Evolutionary conservation across 768 basidiomycete genomes (phyloP).

Genomic region (Auriscalpium vulgare): DNA sequence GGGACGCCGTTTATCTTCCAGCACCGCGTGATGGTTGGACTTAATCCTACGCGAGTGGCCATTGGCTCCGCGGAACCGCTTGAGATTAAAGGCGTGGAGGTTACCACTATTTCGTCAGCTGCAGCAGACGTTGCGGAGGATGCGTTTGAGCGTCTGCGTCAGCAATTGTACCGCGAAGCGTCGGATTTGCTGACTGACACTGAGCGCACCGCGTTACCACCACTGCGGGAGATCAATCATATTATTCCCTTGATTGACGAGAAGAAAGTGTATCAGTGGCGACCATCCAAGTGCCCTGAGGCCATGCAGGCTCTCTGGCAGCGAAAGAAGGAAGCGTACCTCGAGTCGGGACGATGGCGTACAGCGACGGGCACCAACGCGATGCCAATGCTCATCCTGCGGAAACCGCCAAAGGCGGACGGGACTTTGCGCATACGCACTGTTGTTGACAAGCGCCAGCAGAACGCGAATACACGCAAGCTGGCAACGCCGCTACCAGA

Average conservation of each 20-base stretch:
- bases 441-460: constrained; percentile 21
- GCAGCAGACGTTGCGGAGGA: background rate
- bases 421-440: constrained; percentile 15
- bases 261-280: constrained; percentile 26
- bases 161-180: constrained; percentile 4
- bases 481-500: constrained; percentile 21
- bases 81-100: background rate
- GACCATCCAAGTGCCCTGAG: constrained; percentile 29
- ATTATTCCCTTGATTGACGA: constrained; percentile 27
- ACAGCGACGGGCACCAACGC: constrained; percentile 21
- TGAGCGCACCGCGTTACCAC: constrained; percentile 17
- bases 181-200: constrained; percentile 11
- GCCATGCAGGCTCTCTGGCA: constrained; percentile 19
- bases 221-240: constrained; percentile 28
- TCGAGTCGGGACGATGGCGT: constrained; percentile 24
- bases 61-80: background rate
- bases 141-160: background rate
- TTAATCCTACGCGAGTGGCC: background rate
- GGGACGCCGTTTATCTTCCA: constrained; percentile 27
- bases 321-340: constrained; percentile 24
- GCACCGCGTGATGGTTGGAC: constrained; percentile 4
- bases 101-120: background rate
- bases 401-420: constrained; percentile 19
- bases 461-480: constrained; percentile 26
- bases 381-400: constrained; percentile 26